A percentile compares a stretch with the other conserved stretches of the same genome.
These are phyloP conservation scores for Gynochthodes officinalis DNA, from an alignment of 257 asterid genomes.

Conservation along the genomic window DNA sequence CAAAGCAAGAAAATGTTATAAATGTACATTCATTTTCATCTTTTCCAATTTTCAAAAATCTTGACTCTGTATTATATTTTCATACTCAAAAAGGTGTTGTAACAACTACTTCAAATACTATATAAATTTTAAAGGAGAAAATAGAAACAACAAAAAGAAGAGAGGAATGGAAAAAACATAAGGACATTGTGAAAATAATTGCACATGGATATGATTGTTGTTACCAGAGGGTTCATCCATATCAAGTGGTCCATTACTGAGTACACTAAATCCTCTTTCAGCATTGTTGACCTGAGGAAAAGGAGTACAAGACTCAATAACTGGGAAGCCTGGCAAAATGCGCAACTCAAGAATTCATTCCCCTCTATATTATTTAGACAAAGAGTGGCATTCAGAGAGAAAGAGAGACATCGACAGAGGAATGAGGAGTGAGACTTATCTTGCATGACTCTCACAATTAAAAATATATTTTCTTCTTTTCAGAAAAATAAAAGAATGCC, in stretches of 20 bases:
- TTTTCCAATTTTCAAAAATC: not conserved
- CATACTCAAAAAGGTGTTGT: not conserved
- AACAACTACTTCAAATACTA: not conserved
- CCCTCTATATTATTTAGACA: not conserved
- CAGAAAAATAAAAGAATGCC: not conserved
- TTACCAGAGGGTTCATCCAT: slow-evolving; percentile 98
- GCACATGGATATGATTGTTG: not conserved
- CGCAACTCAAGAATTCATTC: not conserved
- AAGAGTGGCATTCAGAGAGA: not conserved
- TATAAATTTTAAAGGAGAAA: not conserved
- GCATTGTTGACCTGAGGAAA: slow-evolving; percentile 72
- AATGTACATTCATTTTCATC: not conserved
- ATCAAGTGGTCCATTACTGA: slow-evolving; percentile 88
- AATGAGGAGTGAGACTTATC: not conserved
- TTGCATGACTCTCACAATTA: not conserved
- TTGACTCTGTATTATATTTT: not conserved
- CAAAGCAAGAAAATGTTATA: too few relatives aligned
- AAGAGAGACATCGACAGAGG: not conserved
- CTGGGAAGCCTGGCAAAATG: not conserved
- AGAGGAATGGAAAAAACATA: not conserved
- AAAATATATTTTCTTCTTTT: not conserved
- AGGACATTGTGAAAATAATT: not conserved
- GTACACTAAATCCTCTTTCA: slow-evolving; percentile 89
- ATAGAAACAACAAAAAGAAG: not conserved
- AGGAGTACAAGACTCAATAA: not conserved